Evolutionary conservation across 225 moss, liverwort and hornwort species (phyloP).

Genomic region (Anthoceros angustus): DNA sequence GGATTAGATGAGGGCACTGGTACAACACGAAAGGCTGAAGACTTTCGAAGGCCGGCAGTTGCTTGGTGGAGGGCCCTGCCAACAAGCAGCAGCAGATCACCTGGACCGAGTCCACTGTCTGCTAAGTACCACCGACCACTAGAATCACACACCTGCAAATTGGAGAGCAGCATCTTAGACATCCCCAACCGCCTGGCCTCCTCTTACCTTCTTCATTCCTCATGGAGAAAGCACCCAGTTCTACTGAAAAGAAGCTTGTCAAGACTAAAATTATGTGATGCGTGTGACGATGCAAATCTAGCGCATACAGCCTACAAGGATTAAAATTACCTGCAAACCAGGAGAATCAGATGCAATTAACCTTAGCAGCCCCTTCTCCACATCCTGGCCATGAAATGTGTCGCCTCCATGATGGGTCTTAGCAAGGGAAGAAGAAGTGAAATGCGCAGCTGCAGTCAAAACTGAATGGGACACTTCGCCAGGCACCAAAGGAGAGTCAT

Average conservation of each 20-base stretch:
- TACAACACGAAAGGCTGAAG: constrained; percentile 56
- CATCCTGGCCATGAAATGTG: constrained; percentile 39
- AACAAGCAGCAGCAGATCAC: constrained; percentile 62
- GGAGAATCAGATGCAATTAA: constrained; percentile 83
- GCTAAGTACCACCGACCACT: constrained; percentile 84
- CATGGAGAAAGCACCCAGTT: too few relatives aligned
- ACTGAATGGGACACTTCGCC: constrained; percentile 83
- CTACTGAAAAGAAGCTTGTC: neutral
- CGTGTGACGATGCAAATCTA: neutral
- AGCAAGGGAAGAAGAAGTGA: constrained; percentile 28
- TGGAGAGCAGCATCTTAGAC: constrained; percentile 5
- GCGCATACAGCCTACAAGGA: neutral
- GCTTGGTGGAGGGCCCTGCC: constrained; percentile 70
- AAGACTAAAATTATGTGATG: neutral
- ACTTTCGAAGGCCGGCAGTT: constrained; percentile 52
- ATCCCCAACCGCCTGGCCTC: constrained; percentile 3
- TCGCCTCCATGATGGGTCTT: constrained; percentile 43
- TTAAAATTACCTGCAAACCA: constrained; percentile 58
- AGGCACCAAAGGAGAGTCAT: constrained; percentile 61
- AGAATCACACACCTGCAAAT: constrained; percentile 64
- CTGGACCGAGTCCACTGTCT: constrained; percentile 57
- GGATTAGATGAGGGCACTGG: constrained; percentile 28
- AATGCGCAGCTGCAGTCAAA: constrained; percentile 58
- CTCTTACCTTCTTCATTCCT: too few relatives aligned
- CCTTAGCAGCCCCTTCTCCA: constrained; percentile 78